A percentile compares a stretch with the other conserved stretches of the same genome.
phyloP scores from a whole-genome alignment of 106 monocot genomes.

The Ottelia alismoides region DNA sequence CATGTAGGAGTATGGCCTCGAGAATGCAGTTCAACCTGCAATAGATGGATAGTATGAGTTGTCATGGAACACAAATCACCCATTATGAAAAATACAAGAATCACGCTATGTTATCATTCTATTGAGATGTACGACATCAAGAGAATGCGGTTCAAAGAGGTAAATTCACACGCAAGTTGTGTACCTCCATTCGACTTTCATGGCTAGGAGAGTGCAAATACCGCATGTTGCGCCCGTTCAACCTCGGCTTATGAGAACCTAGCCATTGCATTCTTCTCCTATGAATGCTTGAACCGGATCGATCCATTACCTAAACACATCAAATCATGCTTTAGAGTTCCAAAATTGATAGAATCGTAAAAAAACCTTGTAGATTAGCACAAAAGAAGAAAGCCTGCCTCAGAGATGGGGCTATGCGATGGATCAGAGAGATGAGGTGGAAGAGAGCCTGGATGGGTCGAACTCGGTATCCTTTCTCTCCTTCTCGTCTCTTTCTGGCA shows the following conservation, averaged over 20 bases:
- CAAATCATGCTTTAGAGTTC: neutral
- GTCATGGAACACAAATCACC: too few relatives aligned
- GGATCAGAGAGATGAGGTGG: constrained; percentile 26
- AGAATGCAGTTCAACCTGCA: constrained; percentile 28
- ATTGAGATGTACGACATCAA: too few relatives aligned
- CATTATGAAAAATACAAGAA: neutral
- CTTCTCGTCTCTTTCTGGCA: neutral
- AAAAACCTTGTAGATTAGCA: neutral
- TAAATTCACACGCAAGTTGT: too few relatives aligned
- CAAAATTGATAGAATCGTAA: neutral
- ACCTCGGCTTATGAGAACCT: constrained; percentile 10
- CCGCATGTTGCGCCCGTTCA: constrained; percentile 6
- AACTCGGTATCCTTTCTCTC: neutral
- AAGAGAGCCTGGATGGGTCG: constrained; percentile 3
- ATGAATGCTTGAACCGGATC: constrained; percentile 14
- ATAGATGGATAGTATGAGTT: neutral
- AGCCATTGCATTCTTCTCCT: constrained; percentile 10
- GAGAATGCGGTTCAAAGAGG: too few relatives aligned
- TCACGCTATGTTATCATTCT: neutral
- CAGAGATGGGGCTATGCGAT: constrained; percentile 34
- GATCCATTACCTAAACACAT: constrained; percentile 12
- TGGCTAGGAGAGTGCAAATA: constrained; percentile 11
- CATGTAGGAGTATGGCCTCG: constrained; percentile 11
- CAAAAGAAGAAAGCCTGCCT: constrained; percentile 12
- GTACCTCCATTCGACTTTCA: constrained; percentile 34